Evolutionary conservation across 495 filamentous ascomycete species (phyloP), one percentile per base, ranked within the genome.

Genomic region (Aspergillus bridgeri): DNA sequence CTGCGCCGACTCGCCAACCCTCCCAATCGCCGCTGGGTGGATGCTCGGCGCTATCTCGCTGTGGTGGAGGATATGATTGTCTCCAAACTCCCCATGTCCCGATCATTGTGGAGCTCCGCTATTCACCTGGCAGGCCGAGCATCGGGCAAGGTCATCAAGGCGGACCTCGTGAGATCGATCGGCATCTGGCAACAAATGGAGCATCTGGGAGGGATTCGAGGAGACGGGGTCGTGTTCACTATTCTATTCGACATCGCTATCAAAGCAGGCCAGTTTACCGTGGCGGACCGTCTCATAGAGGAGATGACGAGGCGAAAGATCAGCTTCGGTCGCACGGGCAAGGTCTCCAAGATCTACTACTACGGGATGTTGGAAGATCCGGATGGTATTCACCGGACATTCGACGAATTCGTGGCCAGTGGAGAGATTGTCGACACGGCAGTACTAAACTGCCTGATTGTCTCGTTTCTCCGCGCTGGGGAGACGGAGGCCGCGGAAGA

Each of bases 181-280:
- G 79, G 86, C 29, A 71, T 94, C n/a, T 98, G 92, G 91, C 83
- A 84, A 54, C 83, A 91, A 61, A 96, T 96, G 88, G 94, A 98
- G 69, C 72, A 81, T 24, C 69, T 83, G n/a, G 84, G 84, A 18
- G 79, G 82, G 5, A 69, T 91, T n/a, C 64, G 74, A 58, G 81
- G 77, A 29, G 88, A 84, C 60, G 76, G 81, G 29, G 86, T 89
- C 11, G 93, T 92, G 2, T 96, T 98, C 76, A 93, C 90, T 69
- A 88, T 96, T 53, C 82, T 98, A 25, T 96, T 96, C 60, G 90
- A 96, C 65, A 81, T 89, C 17, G 92, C 93, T 27, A 83, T 89
- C 47, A 95, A 92, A 69, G 84, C 91, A 2, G 85, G 87, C 20
- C 92, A 94, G 62, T 93, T 88, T 53, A 74, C 74, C 2, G 83